Evolutionary conservation across 106 monocot species (phyloP).

Genomic region (Ottelia alismoides): DNA sequence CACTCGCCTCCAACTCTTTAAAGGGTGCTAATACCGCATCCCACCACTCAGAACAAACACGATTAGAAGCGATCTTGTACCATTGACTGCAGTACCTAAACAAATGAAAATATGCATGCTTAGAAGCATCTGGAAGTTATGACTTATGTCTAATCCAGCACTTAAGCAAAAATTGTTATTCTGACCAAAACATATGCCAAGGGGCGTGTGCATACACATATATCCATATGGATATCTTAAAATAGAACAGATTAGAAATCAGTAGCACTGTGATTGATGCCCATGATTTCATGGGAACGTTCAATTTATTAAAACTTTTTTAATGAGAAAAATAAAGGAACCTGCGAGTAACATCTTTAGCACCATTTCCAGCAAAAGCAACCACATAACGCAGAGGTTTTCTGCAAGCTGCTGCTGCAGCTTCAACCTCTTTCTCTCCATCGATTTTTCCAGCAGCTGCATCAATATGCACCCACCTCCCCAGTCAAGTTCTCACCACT

Average conservation of each 20-base stretch:
- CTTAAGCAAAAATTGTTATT: too few species aligned
- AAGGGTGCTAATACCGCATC: conserved; percentile 62
- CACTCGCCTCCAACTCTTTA: conserved; percentile 49
- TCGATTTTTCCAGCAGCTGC: conserved; percentile 64
- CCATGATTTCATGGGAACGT: too few species aligned
- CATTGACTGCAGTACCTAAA: conserved; percentile 89
- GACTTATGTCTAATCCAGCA: too few species aligned
- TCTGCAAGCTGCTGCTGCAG: conserved; percentile 60
- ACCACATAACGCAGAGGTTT: conserved; percentile 69
- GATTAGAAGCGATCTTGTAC: conserved; percentile 68
- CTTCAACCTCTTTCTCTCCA: conserved; percentile 61
- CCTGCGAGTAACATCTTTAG: conserved; percentile 99
- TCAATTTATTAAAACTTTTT: too few species aligned
- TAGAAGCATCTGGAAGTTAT: too few species aligned
- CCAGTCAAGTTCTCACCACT: conserved; percentile 53
- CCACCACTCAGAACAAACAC: conserved; percentile 76
- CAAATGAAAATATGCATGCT: too few species aligned
- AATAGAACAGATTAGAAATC: too few species aligned
- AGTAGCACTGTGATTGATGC: not conserved
- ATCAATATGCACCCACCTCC: conserved; percentile 98
- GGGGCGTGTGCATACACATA: too few species aligned
- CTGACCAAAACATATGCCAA: too few species aligned
- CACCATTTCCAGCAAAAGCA: conserved; percentile 90
- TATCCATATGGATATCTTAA: too few species aligned
- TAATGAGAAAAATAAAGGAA: too few species aligned